phyloP scores from a whole-genome alignment of 2,329 filamentous ascomycete species.

The Blumeriella jaapii region DNA sequence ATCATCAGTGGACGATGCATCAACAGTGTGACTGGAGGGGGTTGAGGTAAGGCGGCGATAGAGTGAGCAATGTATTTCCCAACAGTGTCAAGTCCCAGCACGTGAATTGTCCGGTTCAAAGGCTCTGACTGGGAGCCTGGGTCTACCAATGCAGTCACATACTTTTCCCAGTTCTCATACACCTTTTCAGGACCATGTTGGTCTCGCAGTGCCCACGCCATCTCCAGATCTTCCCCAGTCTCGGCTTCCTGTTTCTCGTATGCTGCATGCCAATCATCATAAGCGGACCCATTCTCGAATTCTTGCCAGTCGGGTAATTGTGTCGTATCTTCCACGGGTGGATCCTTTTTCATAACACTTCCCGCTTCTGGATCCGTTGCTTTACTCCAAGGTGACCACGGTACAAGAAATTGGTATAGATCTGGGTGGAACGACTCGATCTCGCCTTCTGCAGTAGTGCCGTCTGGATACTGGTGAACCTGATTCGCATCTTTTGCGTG shows the following conservation, averaged over 20 bases:
- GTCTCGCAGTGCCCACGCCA: not conserved
- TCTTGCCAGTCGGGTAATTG: slow-evolving; percentile 1
- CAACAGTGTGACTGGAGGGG: slow-evolving; percentile 53
- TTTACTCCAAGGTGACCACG: not conserved
- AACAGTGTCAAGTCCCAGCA: slow-evolving; percentile 53
- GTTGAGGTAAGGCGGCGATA: slow-evolving; percentile 42
- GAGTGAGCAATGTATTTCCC: slow-evolving; percentile 57
- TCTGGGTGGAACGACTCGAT: not conserved
- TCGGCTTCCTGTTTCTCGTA: not conserved
- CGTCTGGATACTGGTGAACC: too few species aligned
- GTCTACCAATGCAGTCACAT: not conserved
- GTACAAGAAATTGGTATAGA: not conserved
- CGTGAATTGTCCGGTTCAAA: slow-evolving; percentile 37
- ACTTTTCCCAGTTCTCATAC: not conserved
- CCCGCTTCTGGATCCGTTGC: not conserved
- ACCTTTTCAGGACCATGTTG: not conserved
- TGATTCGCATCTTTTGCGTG: too few species aligned
- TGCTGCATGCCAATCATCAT: not conserved
- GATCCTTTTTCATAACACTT: not conserved
- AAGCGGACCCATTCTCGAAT: not conserved
- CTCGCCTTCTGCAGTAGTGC: not conserved
- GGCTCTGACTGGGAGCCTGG: not conserved
- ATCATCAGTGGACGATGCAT: slow-evolving; percentile 38
- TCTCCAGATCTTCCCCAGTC: not conserved
- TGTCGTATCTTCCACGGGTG: not conserved